Base-by-base conservation (phyloP, 768 basidiomycete genomes). In the Amanita polypyramis region DNA sequence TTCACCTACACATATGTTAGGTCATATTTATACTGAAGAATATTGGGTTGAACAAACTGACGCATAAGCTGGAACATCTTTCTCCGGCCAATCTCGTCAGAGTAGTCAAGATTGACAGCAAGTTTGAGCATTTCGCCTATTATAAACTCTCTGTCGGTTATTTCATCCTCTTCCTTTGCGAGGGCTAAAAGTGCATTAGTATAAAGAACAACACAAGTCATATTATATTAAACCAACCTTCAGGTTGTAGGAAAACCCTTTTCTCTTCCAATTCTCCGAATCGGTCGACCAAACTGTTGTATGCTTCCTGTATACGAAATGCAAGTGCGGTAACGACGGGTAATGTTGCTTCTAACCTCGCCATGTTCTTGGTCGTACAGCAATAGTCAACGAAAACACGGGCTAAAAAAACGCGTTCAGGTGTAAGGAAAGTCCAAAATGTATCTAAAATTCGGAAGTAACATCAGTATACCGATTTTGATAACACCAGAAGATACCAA, bases 241-340 rank as follows among this genome's bases (percentile, higher is more conserved):
- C 32, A 9, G 47, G 29, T 35, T 12, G 57, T 4, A 43, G 62
- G 45, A 54, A 57, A 50, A 55, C 47, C 32, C 43, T 58, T 43
- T 52, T 64, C 46, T 60, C 58, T 15, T 55, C 52, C 29, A 58
- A 54, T 1, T 45, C 52, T 30, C 58, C 52, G 5, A 59, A 48
- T 33, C 59, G 52, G 7, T 59, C 62, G 1, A 62, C 40, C 7
- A 71, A 52, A 1, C 67, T 62, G 58, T 92, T 90, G 65, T 85
- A 94, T 0, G 75, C 65, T 6, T 72, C 62, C 56, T 91, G 79
- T 17, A 94, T 80, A 5, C 68, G 66, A 66, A 80, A 87, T 0
- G 93, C 93, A 44, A 94, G 73, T 0, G 72, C 70, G 1, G 87
- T 91, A 17, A 95, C 88, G 21, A 89, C 90, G 1, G 95, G 95